Evolutionary conservation across 768 basidiomycete genomes (phyloP).

Genomic region (Lentinus brumalis): DNA sequence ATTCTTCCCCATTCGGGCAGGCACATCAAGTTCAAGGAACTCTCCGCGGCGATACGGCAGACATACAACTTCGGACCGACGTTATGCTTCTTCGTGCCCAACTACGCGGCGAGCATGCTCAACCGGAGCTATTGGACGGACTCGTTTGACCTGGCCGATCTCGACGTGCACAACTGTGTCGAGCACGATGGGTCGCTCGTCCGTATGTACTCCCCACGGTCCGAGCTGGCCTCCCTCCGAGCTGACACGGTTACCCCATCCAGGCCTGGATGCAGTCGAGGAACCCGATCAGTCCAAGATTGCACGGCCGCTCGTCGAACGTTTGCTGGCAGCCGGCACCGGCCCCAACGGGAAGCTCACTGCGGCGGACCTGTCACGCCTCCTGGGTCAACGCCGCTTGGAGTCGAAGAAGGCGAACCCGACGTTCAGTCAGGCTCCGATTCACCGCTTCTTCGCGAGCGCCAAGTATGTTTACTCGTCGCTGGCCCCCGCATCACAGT

Average conservation of each 20-base stretch:
- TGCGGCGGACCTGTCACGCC: slow-evolving; percentile 55
- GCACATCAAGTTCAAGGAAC: slow-evolving; percentile 60
- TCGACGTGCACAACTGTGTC: slow-evolving; percentile 75
- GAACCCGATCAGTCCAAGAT: slow-evolving; percentile 60
- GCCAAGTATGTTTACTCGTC: slow-evolving; percentile 56
- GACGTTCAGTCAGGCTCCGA: slow-evolving; percentile 51
- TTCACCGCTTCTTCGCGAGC: slow-evolving; percentile 66
- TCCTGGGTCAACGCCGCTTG: slow-evolving; percentile 62
- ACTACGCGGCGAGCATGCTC: slow-evolving; percentile 59
- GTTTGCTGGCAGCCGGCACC: slow-evolving; percentile 58
- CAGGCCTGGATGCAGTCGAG: slow-evolving; percentile 54
- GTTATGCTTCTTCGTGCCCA: slow-evolving; percentile 70
- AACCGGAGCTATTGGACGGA: slow-evolving; percentile 57
- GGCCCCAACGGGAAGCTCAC: slow-evolving; percentile 56
- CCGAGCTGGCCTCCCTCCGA: too few relatives aligned
- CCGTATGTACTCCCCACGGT: slow-evolving; percentile 41
- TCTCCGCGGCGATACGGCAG: slow-evolving; percentile 44
- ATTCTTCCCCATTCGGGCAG: slow-evolving; percentile 65
- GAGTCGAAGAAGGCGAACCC: slow-evolving; percentile 57
- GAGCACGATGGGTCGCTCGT: slow-evolving; percentile 69
- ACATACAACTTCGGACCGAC: slow-evolving; percentile 73
- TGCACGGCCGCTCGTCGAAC: slow-evolving; percentile 47
- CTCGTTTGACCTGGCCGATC: slow-evolving; percentile 64
- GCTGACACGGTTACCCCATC: neutral
- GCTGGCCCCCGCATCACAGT: neutral